Conservation (phyloP, 495 filamentous ascomycete species). For the Peziza echinospora region DNA sequence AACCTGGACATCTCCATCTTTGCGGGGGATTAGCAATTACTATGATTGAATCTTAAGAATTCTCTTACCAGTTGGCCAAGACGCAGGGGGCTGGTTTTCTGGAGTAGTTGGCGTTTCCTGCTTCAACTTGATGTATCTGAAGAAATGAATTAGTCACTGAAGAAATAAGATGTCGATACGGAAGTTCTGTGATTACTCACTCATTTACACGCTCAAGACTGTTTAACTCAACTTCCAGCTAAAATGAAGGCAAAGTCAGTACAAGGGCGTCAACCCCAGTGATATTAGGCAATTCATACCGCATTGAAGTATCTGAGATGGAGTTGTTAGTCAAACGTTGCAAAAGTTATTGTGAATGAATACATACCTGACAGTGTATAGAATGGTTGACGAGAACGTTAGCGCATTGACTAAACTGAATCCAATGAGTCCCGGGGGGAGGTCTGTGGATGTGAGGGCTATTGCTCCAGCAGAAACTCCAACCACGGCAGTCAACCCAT, state of each 20-base stretch:
- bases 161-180: too few relatives aligned
- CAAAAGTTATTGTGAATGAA: too few relatives aligned
- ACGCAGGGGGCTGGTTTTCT: constrained; percentile 20
- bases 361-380: constrained; percentile 10
- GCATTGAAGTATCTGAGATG: background rate
- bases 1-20: constrained; percentile 23
- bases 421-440: constrained; percentile 22
- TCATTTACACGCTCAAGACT: constrained; percentile 28
- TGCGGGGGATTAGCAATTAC: background rate
- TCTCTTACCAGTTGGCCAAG: constrained; percentile 24
- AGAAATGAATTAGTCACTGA: too few relatives aligned
- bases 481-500: constrained; percentile 22
- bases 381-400: constrained; percentile 11
- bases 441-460: constrained; percentile 18
- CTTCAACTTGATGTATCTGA: constrained; percentile 23
- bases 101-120: constrained; percentile 22
- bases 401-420: constrained; percentile 24
- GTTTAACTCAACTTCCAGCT: constrained; percentile 13
- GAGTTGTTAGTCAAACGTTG: too few relatives aligned
- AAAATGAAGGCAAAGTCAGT: background rate
- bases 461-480: constrained; percentile 22
- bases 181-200: too few relatives aligned
- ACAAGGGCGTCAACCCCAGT: too few relatives aligned
- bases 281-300: too few relatives aligned
- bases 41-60: background rate